Evolutionary conservation across 2,329 filamentous ascomycete genomes (phyloP).

Genomic region (Fusarium dlaminii): DNA sequence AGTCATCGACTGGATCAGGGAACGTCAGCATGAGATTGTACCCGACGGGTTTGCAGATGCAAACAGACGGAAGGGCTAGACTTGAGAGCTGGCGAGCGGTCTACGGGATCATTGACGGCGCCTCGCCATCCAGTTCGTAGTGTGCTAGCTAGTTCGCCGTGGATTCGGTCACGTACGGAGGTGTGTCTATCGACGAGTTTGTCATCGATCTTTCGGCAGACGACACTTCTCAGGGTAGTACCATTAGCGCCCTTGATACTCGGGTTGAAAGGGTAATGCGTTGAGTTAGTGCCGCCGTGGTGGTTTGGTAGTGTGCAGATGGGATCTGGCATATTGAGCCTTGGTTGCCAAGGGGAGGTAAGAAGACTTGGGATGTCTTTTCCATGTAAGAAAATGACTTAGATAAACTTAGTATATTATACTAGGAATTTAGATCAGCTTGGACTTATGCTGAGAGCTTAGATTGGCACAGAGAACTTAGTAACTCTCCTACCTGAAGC

Average conservation of each 20-base stretch:
- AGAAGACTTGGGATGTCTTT: background rate
- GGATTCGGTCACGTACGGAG: background rate
- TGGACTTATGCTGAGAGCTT: accelerated
- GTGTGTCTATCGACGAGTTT: background rate
- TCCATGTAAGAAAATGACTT: background rate
- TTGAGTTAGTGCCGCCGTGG: accelerated
- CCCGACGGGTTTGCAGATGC: background rate
- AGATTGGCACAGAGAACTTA: too few species aligned
- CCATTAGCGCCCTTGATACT: background rate
- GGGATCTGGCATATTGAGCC: background rate
- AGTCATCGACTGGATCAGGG: background rate
- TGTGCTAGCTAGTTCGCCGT: background rate
- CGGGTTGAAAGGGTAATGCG: background rate
- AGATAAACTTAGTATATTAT: accelerated
- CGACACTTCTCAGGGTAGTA: background rate
- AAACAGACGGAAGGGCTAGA: background rate
- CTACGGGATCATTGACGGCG: background rate
- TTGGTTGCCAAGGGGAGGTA: background rate
- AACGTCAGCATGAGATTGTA: slow-evolving; percentile 2
- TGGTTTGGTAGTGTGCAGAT: background rate
- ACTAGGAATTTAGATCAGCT: accelerated
- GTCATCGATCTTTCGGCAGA: background rate
- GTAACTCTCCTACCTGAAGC: too few species aligned
- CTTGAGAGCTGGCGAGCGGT: background rate
- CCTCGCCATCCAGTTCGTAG: background rate